Evolutionary conservation across 768 basidiomycete species (phyloP), one percentile per base, ranked within the genome.

Genomic region (Melanogaster broomeanus): DNA sequence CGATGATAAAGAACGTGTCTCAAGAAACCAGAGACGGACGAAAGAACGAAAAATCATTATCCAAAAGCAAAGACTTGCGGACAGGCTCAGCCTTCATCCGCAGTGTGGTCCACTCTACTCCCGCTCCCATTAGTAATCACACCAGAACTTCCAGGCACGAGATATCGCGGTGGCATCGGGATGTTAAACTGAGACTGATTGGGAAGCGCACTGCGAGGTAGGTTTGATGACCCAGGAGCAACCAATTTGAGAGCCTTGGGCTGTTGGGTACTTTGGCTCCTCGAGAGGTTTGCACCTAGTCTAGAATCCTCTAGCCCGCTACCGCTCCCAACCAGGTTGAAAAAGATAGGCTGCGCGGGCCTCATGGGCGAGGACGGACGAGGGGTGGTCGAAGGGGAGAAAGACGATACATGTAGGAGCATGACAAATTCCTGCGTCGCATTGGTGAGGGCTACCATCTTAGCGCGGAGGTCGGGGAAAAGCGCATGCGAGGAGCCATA

Each of bases 391-490:
- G 79, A 70, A 10, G 85, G 81, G 38, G 90, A 82, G 58, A 90
- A 84, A 0, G 88, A 90, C 7, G 93, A 92, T 42, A 93, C 87
- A 61, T 92, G 90, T 16, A 95, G 74, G 42, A 96, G 75, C 57
- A 92, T 90, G 43, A 90, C 85, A 60, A 93, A 88, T 66, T 91
- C 91, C 68, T 95, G 86, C 11, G 93, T 92, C 12, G 86, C 81
- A 60, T 90, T 88, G 19, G 87, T 90, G 50, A 97, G 77, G 56
- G 81, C 80, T 35, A 86, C 81, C 74, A 93, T 84, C 61, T 85
- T 83, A 48, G 74, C 79, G 52, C 89, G 82, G 38, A 95, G 74
- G 30, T 76, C 68, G 4, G 82, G 70, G 15, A 83, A 79, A 43
- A 85, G 80, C n/a, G 80, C 75, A 52, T 80, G 75, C 16, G 74